A percentile compares a stretch with the other conserved stretches of the same genome.
These are phyloP conservation scores for Hymenoscyphus infarciens DNA, from an alignment of 2,329 filamentous ascomycete species.

Conservation along the genomic window DNA sequence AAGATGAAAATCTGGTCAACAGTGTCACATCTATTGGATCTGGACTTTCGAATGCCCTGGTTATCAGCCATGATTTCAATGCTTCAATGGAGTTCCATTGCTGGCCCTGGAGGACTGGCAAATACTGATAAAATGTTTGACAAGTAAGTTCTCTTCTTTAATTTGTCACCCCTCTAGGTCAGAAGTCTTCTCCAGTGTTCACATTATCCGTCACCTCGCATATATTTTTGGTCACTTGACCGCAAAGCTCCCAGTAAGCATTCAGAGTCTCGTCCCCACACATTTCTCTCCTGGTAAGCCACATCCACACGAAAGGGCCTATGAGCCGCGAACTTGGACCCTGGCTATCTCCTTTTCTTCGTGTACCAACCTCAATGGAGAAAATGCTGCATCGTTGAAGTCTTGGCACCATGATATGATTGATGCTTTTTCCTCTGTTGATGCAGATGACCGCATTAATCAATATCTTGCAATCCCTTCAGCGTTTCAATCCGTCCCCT, in stretches of 20 bases:
- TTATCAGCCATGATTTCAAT: slow-evolving; percentile 71
- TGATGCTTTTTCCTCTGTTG: background rate
- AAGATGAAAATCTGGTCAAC: slow-evolving; percentile 76
- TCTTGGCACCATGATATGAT: slow-evolving; percentile 18
- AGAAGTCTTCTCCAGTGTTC: slow-evolving; percentile 17
- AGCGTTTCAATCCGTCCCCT: slow-evolving; percentile 27
- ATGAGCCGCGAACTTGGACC: background rate
- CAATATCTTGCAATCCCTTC: slow-evolving; percentile 16
- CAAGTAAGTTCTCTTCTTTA: slow-evolving; percentile 58
- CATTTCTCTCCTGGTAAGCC: slow-evolving; percentile 14
- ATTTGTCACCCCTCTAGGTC: slow-evolving; percentile 20
- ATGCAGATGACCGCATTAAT: slow-evolving; percentile 19
- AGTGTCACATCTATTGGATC: slow-evolving; percentile 66
- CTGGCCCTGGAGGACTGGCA: slow-evolving; percentile 72
- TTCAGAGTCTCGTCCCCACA: slow-evolving; percentile 25
- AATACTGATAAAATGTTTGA: slow-evolving; percentile 75
- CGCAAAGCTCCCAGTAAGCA: slow-evolving; percentile 28
- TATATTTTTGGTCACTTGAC: slow-evolving; percentile 60
- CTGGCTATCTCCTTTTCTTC: background rate
- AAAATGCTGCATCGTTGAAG: slow-evolving; percentile 1
- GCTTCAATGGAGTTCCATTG: slow-evolving; percentile 68
- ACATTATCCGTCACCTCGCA: slow-evolving; percentile 43
- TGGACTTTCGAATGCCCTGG: slow-evolving; percentile 87
- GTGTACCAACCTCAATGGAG: background rate
- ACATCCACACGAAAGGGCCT: background rate